Evolutionary conservation across 2,329 filamentous ascomycete genomes (phyloP), one percentile per base, ranked within the genome.

Genomic region (Colletotrichum gigasporum): DNA sequence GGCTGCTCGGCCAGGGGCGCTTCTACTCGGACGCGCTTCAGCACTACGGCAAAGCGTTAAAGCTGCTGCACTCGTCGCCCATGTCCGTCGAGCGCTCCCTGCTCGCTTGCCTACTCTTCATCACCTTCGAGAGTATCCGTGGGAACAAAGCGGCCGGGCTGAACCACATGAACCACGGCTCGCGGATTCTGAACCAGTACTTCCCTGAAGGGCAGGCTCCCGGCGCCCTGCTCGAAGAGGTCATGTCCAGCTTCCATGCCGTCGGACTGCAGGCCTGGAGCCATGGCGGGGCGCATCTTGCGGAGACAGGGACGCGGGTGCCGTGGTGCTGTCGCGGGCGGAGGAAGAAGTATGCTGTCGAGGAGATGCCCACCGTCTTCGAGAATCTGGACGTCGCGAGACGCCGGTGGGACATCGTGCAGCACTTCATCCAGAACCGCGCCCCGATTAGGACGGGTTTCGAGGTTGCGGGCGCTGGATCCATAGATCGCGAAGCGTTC

Each of bases 1-100:
- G 59, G 16, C 16, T 58, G 9, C 35, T 48, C 2, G 59, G 59
- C 4, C 55, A 28, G 10, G 59, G 59, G 5, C 45, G 16, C 5
- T 44, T 53, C 37, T 75, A 79, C 35, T 66, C 78, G 34, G 78
- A 79, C 41, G 77, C 78, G 24, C 72, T 80, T 26, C 68, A 72
- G 20, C 78, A 78, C 55, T 80, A 80, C 51, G 79, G 78, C 39
- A 73, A 79, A 51, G 78, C 78, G 2, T 65, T 80, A 9, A 75
- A 75, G 1, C 57, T 79, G 12, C 73, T 52, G 72, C 76, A 2
- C 71, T 67, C 30, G 72, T 75, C 2, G 73, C 71, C 6, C 71
- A 70, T 14, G 74, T 77, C 30, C 70, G 73, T 1, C 35, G 79
- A 16, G 70, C 75, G 16, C 78, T 75, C 5, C 2, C 9, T 64